These are phyloP conservation scores for Xanthoconium stramineum DNA, from an alignment of 768 basidiomycete species.

Conservation along the genomic window DNA sequence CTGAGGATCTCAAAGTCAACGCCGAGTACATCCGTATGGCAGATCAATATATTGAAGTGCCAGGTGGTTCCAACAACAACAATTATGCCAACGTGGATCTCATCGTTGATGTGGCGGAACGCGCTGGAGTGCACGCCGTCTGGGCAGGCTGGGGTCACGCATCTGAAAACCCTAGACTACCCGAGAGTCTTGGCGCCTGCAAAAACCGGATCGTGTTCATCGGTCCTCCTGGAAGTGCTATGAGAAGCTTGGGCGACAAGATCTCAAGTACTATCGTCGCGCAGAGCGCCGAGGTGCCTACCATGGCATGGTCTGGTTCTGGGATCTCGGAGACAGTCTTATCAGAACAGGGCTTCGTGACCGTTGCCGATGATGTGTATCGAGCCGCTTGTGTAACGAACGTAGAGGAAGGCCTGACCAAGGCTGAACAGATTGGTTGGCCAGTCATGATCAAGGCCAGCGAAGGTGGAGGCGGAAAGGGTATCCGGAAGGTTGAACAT, in stretches of 20 bases:
- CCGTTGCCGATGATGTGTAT: constrained; percentile 91
- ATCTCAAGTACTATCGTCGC: constrained; percentile 99
- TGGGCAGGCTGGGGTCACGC: constrained; percentile 99
- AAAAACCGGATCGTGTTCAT: constrained; percentile 99
- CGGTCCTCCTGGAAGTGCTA: constrained; percentile 96
- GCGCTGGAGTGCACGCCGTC: constrained; percentile 95
- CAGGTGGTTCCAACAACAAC: constrained; percentile 98
- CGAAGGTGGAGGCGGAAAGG: constrained; percentile 98
- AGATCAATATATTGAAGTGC: constrained; percentile 97
- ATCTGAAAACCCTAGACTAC: constrained; percentile 95
- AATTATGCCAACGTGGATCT: constrained; percentile 99
- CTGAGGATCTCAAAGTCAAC: constrained; percentile 97
- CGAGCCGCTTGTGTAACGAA: constrained; percentile 80
- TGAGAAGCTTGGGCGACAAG: constrained; percentile 99
- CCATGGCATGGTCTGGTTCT: constrained; percentile 98
- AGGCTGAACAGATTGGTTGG: constrained; percentile 87
- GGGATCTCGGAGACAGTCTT: constrained; percentile 87
- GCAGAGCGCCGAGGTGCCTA: constrained; percentile 93
- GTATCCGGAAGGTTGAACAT: constrained; percentile 91
- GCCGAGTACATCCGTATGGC: constrained; percentile 99
- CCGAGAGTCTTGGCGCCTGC: constrained; percentile 87
- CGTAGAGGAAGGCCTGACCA: constrained; percentile 82
- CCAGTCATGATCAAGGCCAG: constrained; percentile 99
- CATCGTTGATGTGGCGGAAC: constrained; percentile 97
- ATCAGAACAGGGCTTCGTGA: constrained; percentile 86